Evolutionary conservation across 345 rosid genomes (phyloP).

Genomic region (Brassica juncea): DNA sequence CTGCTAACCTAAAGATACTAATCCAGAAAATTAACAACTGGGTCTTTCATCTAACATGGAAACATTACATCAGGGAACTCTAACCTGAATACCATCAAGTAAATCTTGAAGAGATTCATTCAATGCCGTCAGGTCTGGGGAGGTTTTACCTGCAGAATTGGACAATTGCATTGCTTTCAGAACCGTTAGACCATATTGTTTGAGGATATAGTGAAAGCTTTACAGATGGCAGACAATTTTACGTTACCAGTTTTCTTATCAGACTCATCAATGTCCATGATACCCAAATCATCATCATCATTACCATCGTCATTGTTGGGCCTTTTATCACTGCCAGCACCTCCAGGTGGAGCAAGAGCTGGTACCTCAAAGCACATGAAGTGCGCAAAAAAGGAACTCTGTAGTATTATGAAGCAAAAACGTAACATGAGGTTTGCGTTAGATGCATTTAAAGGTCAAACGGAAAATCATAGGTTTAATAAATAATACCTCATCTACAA

Average conservation of each 20-base stretch:
- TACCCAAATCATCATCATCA: constrained; percentile 90
- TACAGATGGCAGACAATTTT: constrained; percentile 19
- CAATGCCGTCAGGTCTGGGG: constrained; percentile 75
- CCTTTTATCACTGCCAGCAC: constrained; percentile 63
- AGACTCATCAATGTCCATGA: constrained; percentile 88
- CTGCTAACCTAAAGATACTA: not conserved
- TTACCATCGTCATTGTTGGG: constrained; percentile 55
- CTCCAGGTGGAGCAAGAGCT: constrained; percentile 87
- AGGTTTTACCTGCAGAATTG: constrained; percentile 61
- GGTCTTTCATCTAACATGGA: constrained; percentile 48
- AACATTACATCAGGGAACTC: constrained; percentile 3
- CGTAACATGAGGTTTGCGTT: constrained; percentile 11
- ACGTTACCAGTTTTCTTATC: constrained; percentile 69
- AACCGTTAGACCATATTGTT: constrained; percentile 19
- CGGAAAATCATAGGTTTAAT: constrained; percentile 23
- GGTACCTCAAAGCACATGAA: constrained; percentile 99
- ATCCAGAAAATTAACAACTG: not conserved
- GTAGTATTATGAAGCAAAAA: constrained; percentile 45
- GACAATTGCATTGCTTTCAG: constrained; percentile 17
- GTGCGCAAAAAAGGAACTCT: constrained; percentile 99
- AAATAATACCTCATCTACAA: constrained; percentile 84
- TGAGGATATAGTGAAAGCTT: constrained; percentile 16
- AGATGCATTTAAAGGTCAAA: constrained; percentile 14
- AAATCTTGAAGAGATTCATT: constrained; percentile 95
- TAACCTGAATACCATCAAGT: constrained; percentile 97